Evolutionary conservation across 495 filamentous ascomycete genomes (phyloP).

Genomic region (Penicillium diatomitis): DNA sequence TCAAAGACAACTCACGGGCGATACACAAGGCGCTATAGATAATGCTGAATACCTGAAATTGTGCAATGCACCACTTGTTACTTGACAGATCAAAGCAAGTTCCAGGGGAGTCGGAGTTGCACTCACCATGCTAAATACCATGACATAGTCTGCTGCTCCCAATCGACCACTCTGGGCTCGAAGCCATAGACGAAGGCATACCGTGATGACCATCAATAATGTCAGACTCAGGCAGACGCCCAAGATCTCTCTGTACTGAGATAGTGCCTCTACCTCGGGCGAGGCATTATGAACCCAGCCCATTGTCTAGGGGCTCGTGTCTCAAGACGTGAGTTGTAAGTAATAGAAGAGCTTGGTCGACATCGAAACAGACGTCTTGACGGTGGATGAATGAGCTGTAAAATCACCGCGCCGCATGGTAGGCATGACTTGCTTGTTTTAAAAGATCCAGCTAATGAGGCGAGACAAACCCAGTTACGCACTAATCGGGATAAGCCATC

Average conservation of each 20-base stretch:
- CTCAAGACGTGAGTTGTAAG: not conserved
- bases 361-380: no score
- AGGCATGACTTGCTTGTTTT: no score
- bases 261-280: constrained; percentile 29
- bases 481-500: no score
- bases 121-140: constrained; percentile 33
- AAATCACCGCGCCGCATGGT: no score
- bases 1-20: constrained; percentile 25
- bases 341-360: no score
- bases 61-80: no score
- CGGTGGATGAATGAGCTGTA: no score
- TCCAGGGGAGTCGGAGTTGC: not conserved
- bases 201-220: constrained; percentile 25
- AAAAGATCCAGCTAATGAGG: no score
- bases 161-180: constrained; percentile 27
- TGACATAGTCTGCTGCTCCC: constrained; percentile 40
- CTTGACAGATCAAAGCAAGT: no score
- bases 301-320: constrained; percentile 15
- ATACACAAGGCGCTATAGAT: constrained; percentile 43
- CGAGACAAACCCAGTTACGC: no score
- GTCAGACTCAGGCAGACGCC: constrained; percentile 37
- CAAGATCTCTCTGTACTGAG: constrained; percentile 34
- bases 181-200: constrained; percentile 27
- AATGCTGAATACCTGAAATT: constrained; percentile 31
- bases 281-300: constrained; percentile 37